Evolutionary conservation across 345 rosid genomes (phyloP).

Genomic region (Salix dunnii): DNA sequence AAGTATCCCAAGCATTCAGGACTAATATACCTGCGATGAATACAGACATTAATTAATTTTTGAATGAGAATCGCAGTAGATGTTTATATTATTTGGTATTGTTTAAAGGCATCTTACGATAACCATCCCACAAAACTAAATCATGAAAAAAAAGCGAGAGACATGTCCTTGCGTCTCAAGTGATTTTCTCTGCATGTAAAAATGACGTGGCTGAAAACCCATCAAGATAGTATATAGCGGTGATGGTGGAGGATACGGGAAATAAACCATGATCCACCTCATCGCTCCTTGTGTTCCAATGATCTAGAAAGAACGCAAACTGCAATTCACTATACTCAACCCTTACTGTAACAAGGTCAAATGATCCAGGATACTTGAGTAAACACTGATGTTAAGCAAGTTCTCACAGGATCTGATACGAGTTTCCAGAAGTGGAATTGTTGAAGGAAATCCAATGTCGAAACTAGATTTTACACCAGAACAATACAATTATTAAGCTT

Average conservation of each 20-base stretch:
- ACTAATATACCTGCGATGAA: conserved; percentile 53
- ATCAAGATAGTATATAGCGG: neutral
- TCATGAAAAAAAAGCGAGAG: neutral
- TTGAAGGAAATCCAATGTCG: neutral
- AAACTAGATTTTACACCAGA: neutral
- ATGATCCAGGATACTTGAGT: neutral
- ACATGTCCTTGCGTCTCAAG: neutral
- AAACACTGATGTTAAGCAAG: neutral
- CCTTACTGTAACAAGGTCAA: neutral
- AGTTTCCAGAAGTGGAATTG: neutral
- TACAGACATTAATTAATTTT: neutral
- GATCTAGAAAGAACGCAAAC: too few species aligned
- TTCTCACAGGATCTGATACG: neutral
- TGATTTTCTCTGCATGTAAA: neutral
- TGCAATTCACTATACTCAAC: neutral
- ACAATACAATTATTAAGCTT: neutral
- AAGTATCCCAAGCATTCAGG: conserved; percentile 70
- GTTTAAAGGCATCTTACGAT: neutral
- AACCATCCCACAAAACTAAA: neutral
- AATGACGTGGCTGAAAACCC: neutral
- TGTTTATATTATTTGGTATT: neutral
- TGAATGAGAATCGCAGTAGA: neutral
- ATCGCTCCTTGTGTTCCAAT: neutral
- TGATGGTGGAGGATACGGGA: neutral
- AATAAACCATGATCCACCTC: neutral